Base-by-base conservation (phyloP, 306 rosid genomes). In the Begonia loranthoides region DNA sequence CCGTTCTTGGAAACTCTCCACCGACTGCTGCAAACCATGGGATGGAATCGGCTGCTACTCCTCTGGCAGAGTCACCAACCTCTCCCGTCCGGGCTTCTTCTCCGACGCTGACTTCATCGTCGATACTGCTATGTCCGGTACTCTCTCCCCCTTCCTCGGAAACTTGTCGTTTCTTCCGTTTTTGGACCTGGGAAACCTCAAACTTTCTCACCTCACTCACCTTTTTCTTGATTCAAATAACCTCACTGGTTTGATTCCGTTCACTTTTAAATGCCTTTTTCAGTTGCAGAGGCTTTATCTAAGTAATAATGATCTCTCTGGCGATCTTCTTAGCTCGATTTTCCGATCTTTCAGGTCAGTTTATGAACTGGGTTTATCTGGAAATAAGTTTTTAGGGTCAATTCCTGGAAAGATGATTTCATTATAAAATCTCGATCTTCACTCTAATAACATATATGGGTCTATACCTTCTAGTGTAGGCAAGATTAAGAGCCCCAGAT, bases 21-120 rank as follows among this genome's bases (percentile, higher is more conserved):
- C 88, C 4, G 71, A 83, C 21, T 83, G 88, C 56, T 77, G 94
- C 76, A 12, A 55, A 24, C 16, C 63, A 1, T 83, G 88, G 94
- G 76, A 74, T 52, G 88, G 88, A 36, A 17, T 83, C 17, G 39
- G 4, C 2, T 83, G 94, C 40, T 76, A 69, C 21, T 51, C 82
- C 55, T 62, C 63, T 0, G 76, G 78, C 53, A 62, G 80, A 39
- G 88, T 79, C 19, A 56, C 68, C 58, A 72, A 66, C 49, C 39
- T 83, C 57, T 50, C 80, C 13, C 74, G 76, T 1, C 55, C 61
- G 0, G 85, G 85, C 7, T 53, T 72, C 6, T 28, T 51, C 34
- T 50, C 70, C 1, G 64, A 40, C 24, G 5, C 41, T 5, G 71
- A 59, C 65, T 38, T 72, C 66, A 61, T 70, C 33, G 1, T 71